phyloP scores from a whole-genome alignment of 768 basidiomycete species.

The Lentinula edodes region DNA sequence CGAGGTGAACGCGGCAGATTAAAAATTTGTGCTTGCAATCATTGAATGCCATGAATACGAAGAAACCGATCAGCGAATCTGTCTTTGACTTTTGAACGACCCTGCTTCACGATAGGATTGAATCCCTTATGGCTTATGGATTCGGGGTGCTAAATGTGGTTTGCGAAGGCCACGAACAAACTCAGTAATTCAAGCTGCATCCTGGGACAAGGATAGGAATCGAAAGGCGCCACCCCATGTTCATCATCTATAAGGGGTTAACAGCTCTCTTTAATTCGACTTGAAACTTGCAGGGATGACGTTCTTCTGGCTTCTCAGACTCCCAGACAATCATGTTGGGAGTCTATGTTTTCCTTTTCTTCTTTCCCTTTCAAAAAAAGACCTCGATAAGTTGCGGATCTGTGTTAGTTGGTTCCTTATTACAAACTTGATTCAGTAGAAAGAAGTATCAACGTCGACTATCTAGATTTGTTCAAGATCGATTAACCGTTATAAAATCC shows the following conservation, averaged over 20 bases:
- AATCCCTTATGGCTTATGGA: background rate
- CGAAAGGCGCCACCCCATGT: background rate
- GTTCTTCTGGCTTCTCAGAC: slow-evolving; percentile 1
- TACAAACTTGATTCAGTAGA: slow-evolving; percentile 1
- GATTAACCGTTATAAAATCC: slow-evolving; percentile 3
- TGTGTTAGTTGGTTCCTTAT: slow-evolving; percentile 5
- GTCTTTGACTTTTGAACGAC: background rate
- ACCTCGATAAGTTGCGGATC: slow-evolving; percentile 5
- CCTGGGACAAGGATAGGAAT: background rate
- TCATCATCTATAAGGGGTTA: background rate
- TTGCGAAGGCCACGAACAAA: background rate
- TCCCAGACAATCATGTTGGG: background rate
- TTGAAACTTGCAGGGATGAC: background rate
- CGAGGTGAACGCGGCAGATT: background rate
- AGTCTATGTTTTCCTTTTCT: background rate
- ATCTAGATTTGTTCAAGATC: slow-evolving; percentile 7
- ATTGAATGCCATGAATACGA: background rate
- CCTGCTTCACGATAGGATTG: background rate
- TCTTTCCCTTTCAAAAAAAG: background rate
- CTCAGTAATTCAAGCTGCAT: background rate
- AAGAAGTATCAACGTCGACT: background rate
- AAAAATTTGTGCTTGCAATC: no score
- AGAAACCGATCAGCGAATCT: background rate
- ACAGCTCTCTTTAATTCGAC: background rate
- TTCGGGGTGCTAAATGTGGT: background rate